These are phyloP conservation scores for Penicillium sp. DNA, from an alignment of 2,329 filamentous ascomycete species.

Conservation along the genomic window DNA sequence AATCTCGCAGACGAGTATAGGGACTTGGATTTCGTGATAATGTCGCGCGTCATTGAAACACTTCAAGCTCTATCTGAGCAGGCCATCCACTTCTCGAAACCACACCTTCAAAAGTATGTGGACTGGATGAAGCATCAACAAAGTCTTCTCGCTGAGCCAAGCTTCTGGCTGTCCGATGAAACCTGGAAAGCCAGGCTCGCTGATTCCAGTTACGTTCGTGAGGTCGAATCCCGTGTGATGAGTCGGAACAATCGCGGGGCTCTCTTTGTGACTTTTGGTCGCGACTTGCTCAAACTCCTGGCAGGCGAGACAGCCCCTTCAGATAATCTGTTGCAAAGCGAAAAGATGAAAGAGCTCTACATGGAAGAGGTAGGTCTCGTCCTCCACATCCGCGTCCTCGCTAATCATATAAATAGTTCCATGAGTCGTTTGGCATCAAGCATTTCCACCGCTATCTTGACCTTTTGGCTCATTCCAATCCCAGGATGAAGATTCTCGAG, in stretches of 20 bases:
- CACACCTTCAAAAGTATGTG: slow-evolving; percentile 11
- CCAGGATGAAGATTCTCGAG: slow-evolving; percentile 14
- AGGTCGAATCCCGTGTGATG: not conserved
- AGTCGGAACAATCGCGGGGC: not conserved
- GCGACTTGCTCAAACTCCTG: not conserved
- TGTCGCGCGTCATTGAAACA: not conserved
- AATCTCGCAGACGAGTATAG: not conserved
- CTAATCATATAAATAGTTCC: not conserved
- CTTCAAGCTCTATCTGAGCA: not conserved
- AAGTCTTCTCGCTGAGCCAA: not conserved
- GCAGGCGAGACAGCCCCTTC: slow-evolving; percentile 3
- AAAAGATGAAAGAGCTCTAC: slow-evolving; percentile 3
- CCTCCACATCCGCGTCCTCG: not conserved
- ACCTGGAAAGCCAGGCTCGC: not conserved
- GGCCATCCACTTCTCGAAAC: not conserved
- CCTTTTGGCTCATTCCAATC: slow-evolving; percentile 12
- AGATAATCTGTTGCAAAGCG: not conserved
- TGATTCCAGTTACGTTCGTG: not conserved
- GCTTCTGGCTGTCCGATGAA: not conserved
- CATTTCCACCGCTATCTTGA: not conserved
- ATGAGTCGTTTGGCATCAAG: not conserved
- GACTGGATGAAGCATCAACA: slow-evolving; percentile 5
- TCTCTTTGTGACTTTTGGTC: not conserved
- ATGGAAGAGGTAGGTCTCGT: slow-evolving; percentile 4
- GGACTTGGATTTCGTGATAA: not conserved